A percentile compares a stretch with the other conserved stretches of the same genome.
Conservation (phyloP, 768 basidiomycete species). For the Cystobasidium tubakii region DNA sequence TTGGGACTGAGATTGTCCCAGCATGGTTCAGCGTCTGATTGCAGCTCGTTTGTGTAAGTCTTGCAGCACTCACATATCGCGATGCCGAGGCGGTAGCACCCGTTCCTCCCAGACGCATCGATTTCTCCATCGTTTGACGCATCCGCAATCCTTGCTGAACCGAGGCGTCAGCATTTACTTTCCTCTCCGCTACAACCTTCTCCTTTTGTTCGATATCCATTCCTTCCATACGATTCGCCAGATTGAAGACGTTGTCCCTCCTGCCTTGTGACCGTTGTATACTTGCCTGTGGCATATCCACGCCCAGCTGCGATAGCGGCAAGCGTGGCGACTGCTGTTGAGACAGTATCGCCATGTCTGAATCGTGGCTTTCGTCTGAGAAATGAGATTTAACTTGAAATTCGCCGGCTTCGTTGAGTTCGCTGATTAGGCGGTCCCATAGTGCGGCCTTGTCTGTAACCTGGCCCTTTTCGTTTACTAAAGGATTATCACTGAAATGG, state of each 20-base stretch:
- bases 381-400: constrained; percentile 11
- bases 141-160: neutral
- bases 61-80: constrained; percentile 5
- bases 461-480: constrained; percentile 15
- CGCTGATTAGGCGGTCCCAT: constrained; percentile 5
- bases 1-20: constrained; percentile 21
- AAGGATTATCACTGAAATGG: constrained; percentile 6
- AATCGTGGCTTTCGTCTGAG: constrained; percentile 12
- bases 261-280: constrained; percentile 9
- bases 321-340: neutral
- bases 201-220: constrained; percentile 10
- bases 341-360: neutral
- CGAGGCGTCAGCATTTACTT: constrained; percentile 5
- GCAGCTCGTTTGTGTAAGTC: neutral
- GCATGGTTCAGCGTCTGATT: neutral
- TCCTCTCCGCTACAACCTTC: constrained; percentile 8
- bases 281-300: neutral
- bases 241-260: constrained; percentile 8
- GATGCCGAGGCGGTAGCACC: constrained; percentile 21
- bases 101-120: constrained; percentile 20
- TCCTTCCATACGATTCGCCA: constrained; percentile 10
- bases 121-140: constrained; percentile 22
- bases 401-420: constrained; percentile 22
- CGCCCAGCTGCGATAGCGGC: neutral
- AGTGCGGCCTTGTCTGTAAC: neutral